Conservation (phyloP, 108 stramenopile species). For the Fragilariopsis cylindrus region DNA sequence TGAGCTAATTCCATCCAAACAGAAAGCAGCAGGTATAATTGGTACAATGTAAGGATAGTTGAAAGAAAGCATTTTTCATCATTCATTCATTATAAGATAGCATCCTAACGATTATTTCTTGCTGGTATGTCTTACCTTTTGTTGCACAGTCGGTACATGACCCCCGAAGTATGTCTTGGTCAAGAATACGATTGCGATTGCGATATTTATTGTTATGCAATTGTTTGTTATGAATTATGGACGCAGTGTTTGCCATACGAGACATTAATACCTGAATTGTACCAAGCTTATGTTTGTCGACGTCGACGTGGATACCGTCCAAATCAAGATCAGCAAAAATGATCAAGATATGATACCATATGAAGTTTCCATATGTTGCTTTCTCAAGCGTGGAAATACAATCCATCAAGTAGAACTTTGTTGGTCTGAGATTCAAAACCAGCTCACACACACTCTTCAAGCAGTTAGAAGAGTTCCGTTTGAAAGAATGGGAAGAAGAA, state of each 20-base stretch:
- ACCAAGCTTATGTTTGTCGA: not conserved
- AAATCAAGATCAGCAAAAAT: no score
- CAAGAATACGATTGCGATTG: slow-evolving; percentile 62
- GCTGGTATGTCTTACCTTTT: no score
- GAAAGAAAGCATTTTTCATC: slow-evolving; percentile 15
- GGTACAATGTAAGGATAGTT: slow-evolving; percentile 25
- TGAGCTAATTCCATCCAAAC: not conserved
- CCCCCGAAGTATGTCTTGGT: slow-evolving; percentile 68
- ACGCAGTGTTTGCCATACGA: slow-evolving; percentile 1
- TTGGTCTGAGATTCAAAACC: not conserved
- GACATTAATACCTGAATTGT: not conserved
- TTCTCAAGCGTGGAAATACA: slow-evolving; percentile 10
- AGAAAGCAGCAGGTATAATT: slow-evolving; percentile 22
- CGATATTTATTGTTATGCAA: slow-evolving; percentile 59
- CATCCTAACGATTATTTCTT: no score
- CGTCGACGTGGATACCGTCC: slow-evolving; percentile 5
- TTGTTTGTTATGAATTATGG: slow-evolving; percentile 31
- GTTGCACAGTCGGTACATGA: slow-evolving; percentile 55
- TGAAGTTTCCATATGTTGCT: not conserved
- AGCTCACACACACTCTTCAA: not conserved
- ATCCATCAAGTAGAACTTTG: not conserved
- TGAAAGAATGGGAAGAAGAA: no score
- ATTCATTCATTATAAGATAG: not conserved
- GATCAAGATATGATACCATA: no score
- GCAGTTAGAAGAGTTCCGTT: no score